These are phyloP conservation scores for Nasturtium officinale DNA, from an alignment of 345 rosid genomes.

Conservation along the genomic window DNA sequence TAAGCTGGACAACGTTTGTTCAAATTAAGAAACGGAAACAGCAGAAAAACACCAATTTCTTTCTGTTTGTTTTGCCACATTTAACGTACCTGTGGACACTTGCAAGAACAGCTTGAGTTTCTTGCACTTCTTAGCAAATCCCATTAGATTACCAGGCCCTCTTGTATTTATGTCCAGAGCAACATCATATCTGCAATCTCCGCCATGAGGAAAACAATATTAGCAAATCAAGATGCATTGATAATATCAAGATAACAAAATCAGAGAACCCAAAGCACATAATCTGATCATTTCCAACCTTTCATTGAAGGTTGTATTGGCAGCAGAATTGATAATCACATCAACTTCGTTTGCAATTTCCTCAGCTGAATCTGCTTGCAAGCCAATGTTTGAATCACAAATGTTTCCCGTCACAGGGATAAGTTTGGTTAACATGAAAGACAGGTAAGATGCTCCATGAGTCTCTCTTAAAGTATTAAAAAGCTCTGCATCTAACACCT, in stretches of 20 bases:
- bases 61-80: neutral
- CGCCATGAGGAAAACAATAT: slow-evolving; percentile 19
- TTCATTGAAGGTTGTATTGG: slow-evolving; percentile 80
- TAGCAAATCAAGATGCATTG: slow-evolving; percentile 15
- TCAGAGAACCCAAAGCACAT: slow-evolving; percentile 3
- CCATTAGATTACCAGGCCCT: slow-evolving; percentile 71
- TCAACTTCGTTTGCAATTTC: slow-evolving; percentile 64
- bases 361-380: slow-evolving; percentile 63
- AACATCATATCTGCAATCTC: slow-evolving; percentile 69
- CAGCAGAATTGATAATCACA: slow-evolving; percentile 78
- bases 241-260: slow-evolving; percentile 1
- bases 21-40: neutral
- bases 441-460: slow-evolving; percentile 71
- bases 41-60: neutral
- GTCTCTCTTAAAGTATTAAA: slow-evolving; percentile 71
- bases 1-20: slow-evolving; percentile 55
- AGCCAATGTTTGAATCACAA: slow-evolving; percentile 66
- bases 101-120: slow-evolving; percentile 75
- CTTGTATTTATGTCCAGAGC: slow-evolving; percentile 72
- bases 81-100: slow-evolving; percentile 66
- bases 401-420: slow-evolving; percentile 82
- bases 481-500: slow-evolving; percentile 82
- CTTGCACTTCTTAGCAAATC: slow-evolving; percentile 68
- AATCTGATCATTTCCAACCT: slow-evolving; percentile 43
- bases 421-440: slow-evolving; percentile 80